A percentile compares a stretch with the other conserved stretches of the same genome.
phyloP scores from a whole-genome alignment of 768 basidiomycete species.

The Xerocomellus dryophilus region DNA sequence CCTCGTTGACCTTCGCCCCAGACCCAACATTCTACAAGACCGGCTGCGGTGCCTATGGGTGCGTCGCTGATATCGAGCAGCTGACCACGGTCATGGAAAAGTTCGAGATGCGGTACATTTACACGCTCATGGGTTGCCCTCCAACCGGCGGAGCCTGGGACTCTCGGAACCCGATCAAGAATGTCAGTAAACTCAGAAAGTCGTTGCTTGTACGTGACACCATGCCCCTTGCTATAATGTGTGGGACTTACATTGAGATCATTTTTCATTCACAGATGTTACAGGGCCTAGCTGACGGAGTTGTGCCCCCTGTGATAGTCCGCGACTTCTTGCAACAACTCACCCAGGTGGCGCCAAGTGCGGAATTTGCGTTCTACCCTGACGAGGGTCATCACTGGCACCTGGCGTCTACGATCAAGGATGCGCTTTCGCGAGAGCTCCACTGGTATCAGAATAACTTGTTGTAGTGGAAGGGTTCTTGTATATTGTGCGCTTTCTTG shows the following conservation, averaged over 20 bases:
- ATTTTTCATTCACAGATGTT: constrained; percentile 44
- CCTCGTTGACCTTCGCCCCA: constrained; percentile 43
- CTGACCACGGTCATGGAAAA: constrained; percentile 65
- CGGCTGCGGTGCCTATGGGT: constrained; percentile 59
- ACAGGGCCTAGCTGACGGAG: constrained; percentile 57
- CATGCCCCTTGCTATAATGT: not conserved
- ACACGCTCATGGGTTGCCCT: too few relatives aligned
- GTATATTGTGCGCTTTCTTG: too few relatives aligned
- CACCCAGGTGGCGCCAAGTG: not conserved
- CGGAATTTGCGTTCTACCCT: too few relatives aligned
- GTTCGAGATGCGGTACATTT: constrained; percentile 56
- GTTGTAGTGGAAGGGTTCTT: too few relatives aligned
- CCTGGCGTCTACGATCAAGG: too few relatives aligned
- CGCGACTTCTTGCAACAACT: constrained; percentile 27
- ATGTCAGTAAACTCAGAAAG: constrained; percentile 51
- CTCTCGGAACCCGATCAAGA: not conserved
- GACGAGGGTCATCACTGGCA: too few relatives aligned
- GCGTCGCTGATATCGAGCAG: constrained; percentile 52
- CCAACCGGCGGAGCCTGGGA: too few relatives aligned
- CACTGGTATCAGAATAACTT: too few relatives aligned
- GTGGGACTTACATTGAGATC: not conserved
- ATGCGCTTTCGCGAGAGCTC: too few relatives aligned
- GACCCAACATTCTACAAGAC: constrained; percentile 52
- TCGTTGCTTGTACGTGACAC: constrained; percentile 53
- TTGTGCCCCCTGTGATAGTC: constrained; percentile 65